Percentiles rank a stretch among this genome's conserved stretches.
Conservation (phyloP, 2,329 filamentous ascomycete genomes). For the Aquanectria penicillioides region DNA sequence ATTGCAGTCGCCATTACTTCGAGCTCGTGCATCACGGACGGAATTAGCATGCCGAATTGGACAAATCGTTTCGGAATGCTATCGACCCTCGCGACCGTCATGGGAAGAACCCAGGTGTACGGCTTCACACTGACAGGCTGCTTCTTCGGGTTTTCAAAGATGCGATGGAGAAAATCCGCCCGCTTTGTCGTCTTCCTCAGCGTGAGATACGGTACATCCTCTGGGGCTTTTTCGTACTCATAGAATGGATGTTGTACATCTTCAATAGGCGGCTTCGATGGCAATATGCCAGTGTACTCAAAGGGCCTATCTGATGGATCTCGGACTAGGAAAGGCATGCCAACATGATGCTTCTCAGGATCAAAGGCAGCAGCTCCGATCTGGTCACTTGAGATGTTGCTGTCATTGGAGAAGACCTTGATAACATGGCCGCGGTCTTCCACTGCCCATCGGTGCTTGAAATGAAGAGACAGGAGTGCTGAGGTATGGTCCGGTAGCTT, state of each 20-base stretch:
- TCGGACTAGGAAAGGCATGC: conserved; percentile 52
- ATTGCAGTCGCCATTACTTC: conserved; percentile 72
- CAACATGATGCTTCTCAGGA: conserved; percentile 31
- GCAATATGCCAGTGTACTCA: conserved; percentile 53
- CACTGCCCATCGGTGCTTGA: conserved; percentile 56
- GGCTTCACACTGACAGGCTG: conserved; percentile 50
- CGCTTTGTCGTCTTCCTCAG: conserved; percentile 63
- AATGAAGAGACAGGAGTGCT: conserved; percentile 58
- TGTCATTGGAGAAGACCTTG: conserved; percentile 48
- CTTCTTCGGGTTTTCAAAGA: conserved; percentile 20
- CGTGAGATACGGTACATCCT: conserved; percentile 60
- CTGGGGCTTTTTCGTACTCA: conserved; percentile 51
- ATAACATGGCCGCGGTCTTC: conserved; percentile 54
- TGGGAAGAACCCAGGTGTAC: conserved; percentile 57
- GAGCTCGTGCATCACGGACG: conserved; percentile 76
- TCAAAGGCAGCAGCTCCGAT: conserved; percentile 46
- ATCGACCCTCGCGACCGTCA: conserved; percentile 61
- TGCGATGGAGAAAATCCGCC: conserved; percentile 66
- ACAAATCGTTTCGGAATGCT: conserved; percentile 54
- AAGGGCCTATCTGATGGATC: conserved; percentile 50
- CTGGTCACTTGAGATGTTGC: conserved; percentile 39
- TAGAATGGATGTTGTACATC: conserved; percentile 51
- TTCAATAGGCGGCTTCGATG: conserved; percentile 54
- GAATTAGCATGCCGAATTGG: conserved; percentile 71
- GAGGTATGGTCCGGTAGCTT: conserved; percentile 54